Percentiles rank a stretch among this genome's conserved stretches.
Conservation (phyloP, 1,139 yeast species). For the Geotrichum armillariae region DNA sequence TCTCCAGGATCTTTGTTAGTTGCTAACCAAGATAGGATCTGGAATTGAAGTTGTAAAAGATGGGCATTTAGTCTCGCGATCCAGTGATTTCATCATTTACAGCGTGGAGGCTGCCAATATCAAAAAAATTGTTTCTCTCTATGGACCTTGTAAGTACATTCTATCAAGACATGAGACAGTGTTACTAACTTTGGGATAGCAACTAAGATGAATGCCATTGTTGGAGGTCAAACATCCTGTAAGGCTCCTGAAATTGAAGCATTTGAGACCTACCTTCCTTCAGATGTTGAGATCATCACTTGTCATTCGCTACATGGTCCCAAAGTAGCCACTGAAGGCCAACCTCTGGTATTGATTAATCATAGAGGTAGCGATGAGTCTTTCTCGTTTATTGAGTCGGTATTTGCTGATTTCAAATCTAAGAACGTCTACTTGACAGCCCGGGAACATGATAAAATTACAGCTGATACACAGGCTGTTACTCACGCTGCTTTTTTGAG, state of each 20-base stretch:
- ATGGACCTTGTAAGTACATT: slow-evolving; percentile 57
- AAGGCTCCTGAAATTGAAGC: slow-evolving; percentile 88
- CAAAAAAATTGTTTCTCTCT: slow-evolving; percentile 62
- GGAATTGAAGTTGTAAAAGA: slow-evolving; percentile 58
- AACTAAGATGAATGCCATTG: slow-evolving; percentile 82
- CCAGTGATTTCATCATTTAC: slow-evolving; percentile 79
- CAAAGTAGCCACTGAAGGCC: slow-evolving; percentile 81
- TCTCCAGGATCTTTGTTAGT: neutral
- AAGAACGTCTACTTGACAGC: slow-evolving; percentile 79
- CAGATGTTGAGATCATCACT: slow-evolving; percentile 78
- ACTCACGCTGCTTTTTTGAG: slow-evolving; percentile 96
- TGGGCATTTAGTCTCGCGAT: slow-evolving; percentile 81
- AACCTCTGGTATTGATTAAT: slow-evolving; percentile 82
- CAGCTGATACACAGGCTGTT: slow-evolving; percentile 98
- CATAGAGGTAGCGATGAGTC: slow-evolving; percentile 65
- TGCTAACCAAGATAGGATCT: slow-evolving; percentile 34
- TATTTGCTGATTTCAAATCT: slow-evolving; percentile 74
- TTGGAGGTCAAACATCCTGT: slow-evolving; percentile 98
- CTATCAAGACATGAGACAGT: neutral
- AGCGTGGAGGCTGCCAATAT: slow-evolving; percentile 82
- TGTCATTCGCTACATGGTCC: slow-evolving; percentile 97
- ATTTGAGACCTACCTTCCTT: slow-evolving; percentile 71
- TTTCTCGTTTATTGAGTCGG: slow-evolving; percentile 57
- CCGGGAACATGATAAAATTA: slow-evolving; percentile 84
- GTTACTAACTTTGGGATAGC: slow-evolving; percentile 37